Evolutionary conservation across 768 basidiomycete genomes (phyloP).

Genomic region (Austroboletus festivus): DNA sequence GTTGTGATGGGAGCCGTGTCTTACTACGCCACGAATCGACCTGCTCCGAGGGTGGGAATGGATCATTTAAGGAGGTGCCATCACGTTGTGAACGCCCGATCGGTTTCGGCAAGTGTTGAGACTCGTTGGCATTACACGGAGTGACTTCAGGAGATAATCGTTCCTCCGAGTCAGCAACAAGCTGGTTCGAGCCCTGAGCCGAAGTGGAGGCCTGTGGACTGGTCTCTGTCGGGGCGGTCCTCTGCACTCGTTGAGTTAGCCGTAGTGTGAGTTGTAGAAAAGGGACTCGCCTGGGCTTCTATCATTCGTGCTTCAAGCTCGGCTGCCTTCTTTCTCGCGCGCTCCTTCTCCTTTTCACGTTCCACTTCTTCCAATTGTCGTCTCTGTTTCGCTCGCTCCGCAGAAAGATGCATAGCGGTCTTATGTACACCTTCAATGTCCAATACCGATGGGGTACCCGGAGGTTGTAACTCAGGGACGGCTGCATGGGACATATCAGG

Average conservation of each 20-base stretch:
- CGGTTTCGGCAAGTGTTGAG: conserved; percentile 35
- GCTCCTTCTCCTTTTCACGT: conserved; percentile 73
- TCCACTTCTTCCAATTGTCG: conserved; percentile 82
- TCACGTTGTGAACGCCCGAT: conserved; percentile 23
- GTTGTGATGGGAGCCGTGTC: conserved; percentile 28
- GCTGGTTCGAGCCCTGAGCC: conserved; percentile 5
- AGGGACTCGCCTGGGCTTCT: conserved; percentile 18
- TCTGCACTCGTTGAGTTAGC: conserved; percentile 23
- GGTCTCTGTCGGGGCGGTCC: conserved; percentile 39
- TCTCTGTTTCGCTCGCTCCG: conserved; percentile 77
- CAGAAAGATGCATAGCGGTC: conserved; percentile 79
- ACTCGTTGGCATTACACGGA: conserved; percentile 22
- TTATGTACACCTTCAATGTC: conserved; percentile 69
- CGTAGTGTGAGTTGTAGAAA: conserved; percentile 4
- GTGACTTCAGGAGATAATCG: not conserved
- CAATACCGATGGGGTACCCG: conserved; percentile 27
- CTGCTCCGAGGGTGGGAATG: conserved; percentile 33
- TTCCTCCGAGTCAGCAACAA: conserved; percentile 7
- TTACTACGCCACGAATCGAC: conserved; percentile 69
- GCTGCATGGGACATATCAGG: conserved; percentile 42
- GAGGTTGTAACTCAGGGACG: conserved; percentile 32
- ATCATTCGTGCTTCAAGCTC: conserved; percentile 71
- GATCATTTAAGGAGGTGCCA: conserved; percentile 18
- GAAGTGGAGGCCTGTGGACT: conserved; percentile 47
- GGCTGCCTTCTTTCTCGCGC: conserved; percentile 75